These are phyloP conservation scores for Coemansia brasiliensis DNA, from an alignment of 192 early-diverging fungal species.

Conservation along the genomic window DNA sequence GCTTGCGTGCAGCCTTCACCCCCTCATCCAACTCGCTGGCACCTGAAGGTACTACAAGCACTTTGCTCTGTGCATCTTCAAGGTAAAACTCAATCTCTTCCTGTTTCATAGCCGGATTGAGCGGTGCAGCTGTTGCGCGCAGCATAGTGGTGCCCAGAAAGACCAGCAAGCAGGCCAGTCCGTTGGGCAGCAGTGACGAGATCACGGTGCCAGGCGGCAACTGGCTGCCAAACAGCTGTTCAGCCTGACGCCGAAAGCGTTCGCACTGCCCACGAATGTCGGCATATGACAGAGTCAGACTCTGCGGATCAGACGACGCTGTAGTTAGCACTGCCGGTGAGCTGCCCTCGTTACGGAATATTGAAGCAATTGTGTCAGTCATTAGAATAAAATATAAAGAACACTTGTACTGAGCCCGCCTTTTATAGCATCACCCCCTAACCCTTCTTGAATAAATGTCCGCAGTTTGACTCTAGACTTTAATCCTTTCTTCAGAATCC, in stretches of 20 bases:
- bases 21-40: conserved; percentile 56
- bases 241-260: conserved; percentile 36
- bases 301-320: conserved; percentile 35
- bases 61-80: conserved; percentile 63
- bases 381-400: conserved; percentile 7
- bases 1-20: conserved; percentile 56
- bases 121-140: conserved; percentile 68
- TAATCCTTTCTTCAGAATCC: no score
- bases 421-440: no score
- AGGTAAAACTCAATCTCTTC: conserved; percentile 77
- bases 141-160: conserved; percentile 66
- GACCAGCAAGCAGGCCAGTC: conserved; percentile 62
- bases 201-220: conserved; percentile 46
- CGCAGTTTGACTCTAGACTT: no score
- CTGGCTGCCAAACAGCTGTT: conserved; percentile 25
- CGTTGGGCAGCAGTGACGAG: conserved; percentile 67
- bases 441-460: no score
- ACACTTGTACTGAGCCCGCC: no score
- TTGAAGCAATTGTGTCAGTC: conserved; percentile 37
- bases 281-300: conserved; percentile 39
- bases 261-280: conserved; percentile 44
- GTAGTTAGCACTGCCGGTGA: conserved; percentile 46
- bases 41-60: conserved; percentile 65
- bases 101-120: conserved; percentile 68
- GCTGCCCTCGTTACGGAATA: conserved; percentile 23